A percentile compares a stretch with the other conserved stretches of the same genome.
Evolutionary conservation across 2,329 filamentous ascomycete genomes (phyloP).

Genomic region (Arachnopeziza araneosa): DNA sequence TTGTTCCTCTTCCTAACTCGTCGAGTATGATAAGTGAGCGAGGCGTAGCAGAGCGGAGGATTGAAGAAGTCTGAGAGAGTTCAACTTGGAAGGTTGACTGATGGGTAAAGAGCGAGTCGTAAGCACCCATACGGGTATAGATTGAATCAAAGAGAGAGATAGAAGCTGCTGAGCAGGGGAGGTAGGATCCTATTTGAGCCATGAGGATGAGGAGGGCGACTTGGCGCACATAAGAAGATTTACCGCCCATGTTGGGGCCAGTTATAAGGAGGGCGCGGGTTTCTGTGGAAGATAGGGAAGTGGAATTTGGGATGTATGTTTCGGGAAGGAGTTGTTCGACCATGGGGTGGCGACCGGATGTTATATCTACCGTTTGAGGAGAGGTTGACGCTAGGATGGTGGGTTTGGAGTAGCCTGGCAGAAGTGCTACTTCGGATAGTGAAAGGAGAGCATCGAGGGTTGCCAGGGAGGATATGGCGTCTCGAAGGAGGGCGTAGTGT

Average conservation of each 20-base stretch:
- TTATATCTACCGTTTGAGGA: slow-evolving; percentile 54
- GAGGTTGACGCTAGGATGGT: slow-evolving; percentile 52
- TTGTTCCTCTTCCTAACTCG: slow-evolving; percentile 88
- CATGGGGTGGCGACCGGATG: slow-evolving; percentile 83
- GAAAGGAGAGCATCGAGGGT: slow-evolving; percentile 87
- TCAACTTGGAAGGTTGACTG: slow-evolving; percentile 99
- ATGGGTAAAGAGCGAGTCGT: slow-evolving; percentile 91
- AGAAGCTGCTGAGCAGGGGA: slow-evolving; percentile 55
- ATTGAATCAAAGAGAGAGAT: slow-evolving; percentile 77
- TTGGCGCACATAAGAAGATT: slow-evolving; percentile 93
- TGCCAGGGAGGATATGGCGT: slow-evolving; percentile 79
- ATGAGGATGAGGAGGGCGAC: slow-evolving; percentile 89
- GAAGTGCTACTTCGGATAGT: slow-evolving; percentile 73
- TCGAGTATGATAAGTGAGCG: slow-evolving; percentile 86
- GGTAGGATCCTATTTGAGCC: slow-evolving; percentile 90
- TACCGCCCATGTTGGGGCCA: slow-evolving; percentile 98
- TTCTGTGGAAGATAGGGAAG: slow-evolving; percentile 60
- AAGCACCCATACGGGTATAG: slow-evolving; percentile 90
- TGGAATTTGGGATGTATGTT: slow-evolving; percentile 87
- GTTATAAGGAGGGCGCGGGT: slow-evolving; percentile 65
- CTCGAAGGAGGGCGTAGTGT: slow-evolving; percentile 86
- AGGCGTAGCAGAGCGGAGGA: slow-evolving; percentile 81
- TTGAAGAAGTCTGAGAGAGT: slow-evolving; percentile 84
- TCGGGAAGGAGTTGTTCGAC: slow-evolving; percentile 85
- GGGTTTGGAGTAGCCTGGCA: slow-evolving; percentile 84